Evolutionary conservation across 2,329 filamentous ascomycete genomes (phyloP), one percentile per base, ranked within the genome.

Genomic region (Aureobasidium leucospermi): DNA sequence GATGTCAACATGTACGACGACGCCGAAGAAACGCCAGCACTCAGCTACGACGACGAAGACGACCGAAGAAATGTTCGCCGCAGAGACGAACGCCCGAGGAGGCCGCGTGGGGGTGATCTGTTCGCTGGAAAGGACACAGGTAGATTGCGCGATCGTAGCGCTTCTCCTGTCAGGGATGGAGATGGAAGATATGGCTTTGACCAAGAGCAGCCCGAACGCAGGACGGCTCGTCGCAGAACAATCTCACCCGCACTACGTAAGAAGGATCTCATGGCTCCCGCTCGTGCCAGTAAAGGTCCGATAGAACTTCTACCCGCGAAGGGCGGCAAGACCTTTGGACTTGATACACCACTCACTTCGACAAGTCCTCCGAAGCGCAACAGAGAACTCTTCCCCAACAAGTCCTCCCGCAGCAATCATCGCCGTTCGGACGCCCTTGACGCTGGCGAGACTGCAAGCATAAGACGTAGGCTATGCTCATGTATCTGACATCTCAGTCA

Each of bases 1-100:
- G 85, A 88, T 66, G 88, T 85, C 38, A 88, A 83, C 67, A 87
- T 96, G 78, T 96, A 95, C 72, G 90, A 94, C 64, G 90, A 96
- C 67, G 82, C 83, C 61, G 74, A 68, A 34, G 68, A 69, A 67
- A 81, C 82, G 61, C 74, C 68, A 28, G 67, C 68, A 59, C 57
- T 56, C 56, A 61, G 57, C 64, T 61, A 62, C 53, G 62, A 61
- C 19, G 62, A 60, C 56, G 58, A 62, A 13, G 68, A 70, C 28
- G 64, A 66, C 6, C 51, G 60, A 29, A 57, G 62, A 63, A 69
- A 46, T 63, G 66, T 53, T 66, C 69, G 39, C 61, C 65, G 46
- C 31, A 63, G 62, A 45, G 61, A 49, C n/a, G 41, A 56, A 1
- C 52, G 39, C 19, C 41, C 53, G 10, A 58, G 55, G n/a, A 49